phyloP scores from a whole-genome alignment of 768 basidiomycete species.

The Pulveroboletus ravenelii region DNA sequence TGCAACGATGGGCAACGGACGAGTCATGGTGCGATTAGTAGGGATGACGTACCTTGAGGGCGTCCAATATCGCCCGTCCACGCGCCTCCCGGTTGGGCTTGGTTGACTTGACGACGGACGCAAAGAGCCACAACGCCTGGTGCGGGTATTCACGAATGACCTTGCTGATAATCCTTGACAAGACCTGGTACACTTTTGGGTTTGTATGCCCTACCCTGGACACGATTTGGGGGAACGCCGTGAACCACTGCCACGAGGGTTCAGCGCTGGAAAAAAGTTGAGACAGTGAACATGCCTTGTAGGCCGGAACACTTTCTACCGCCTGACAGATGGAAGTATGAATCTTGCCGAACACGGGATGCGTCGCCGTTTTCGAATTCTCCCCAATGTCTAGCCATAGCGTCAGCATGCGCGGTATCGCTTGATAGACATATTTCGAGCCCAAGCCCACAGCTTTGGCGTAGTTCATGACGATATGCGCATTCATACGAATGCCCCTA shows the following conservation, averaged over 20 bases:
- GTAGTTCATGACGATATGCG: constrained; percentile 63
- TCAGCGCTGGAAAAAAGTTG: constrained; percentile 4
- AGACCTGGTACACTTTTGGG: constrained; percentile 49
- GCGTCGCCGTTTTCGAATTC: constrained; percentile 18
- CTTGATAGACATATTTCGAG: constrained; percentile 95
- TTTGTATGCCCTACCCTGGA: constrained; percentile 84
- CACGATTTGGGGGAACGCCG: constrained; percentile 94
- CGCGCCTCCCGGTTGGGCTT: constrained; percentile 54
- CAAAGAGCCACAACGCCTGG: constrained; percentile 91
- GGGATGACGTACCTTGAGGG: constrained; percentile 46
- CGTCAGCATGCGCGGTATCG: constrained; percentile 88
- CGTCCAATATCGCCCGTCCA: constrained; percentile 54
- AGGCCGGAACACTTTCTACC: constrained; percentile 61
- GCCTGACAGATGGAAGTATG: constrained; percentile 52
- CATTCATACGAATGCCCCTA: constrained; percentile 62
- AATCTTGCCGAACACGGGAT: constrained; percentile 49
- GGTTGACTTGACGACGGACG: constrained; percentile 82
- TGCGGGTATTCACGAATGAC: constrained; percentile 84
- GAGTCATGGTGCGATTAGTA: not conserved
- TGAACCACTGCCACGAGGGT: constrained; percentile 68
- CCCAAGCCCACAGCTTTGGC: constrained; percentile 70
- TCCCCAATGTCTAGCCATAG: constrained; percentile 95
- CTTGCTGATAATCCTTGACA: constrained; percentile 61
- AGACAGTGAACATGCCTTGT: constrained; percentile 54
- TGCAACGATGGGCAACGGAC: not conserved